Evolutionary conservation across 192 early-diverging fungal species (phyloP).

Genomic region (Gonapodya prolifera): DNA sequence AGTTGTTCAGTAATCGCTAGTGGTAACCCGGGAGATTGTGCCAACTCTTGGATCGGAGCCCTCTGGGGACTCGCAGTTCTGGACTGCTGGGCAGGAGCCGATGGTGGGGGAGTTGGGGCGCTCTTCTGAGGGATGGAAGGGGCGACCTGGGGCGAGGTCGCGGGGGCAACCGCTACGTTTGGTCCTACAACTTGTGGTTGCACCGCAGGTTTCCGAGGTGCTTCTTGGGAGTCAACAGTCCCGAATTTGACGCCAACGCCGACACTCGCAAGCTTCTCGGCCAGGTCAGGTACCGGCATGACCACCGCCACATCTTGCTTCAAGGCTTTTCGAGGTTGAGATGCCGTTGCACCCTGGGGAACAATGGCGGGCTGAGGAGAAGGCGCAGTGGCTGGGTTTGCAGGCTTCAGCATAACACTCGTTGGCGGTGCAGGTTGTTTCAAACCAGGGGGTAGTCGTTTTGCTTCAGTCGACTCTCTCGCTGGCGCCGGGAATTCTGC

Average conservation of each 20-base stretch:
- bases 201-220: neutral
- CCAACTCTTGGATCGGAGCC: neutral
- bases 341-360: neutral
- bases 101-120: neutral
- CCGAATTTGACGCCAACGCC: neutral
- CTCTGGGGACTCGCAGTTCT: neutral
- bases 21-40: too few species aligned
- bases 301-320: neutral
- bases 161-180: neutral
- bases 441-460: neutral
- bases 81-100: neutral
- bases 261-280: neutral
- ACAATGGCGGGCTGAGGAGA: neutral
- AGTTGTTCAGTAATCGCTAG: too few species aligned
- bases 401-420: neutral
- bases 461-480: neutral
- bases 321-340: neutral
- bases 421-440: neutral
- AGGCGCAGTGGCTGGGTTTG: neutral
- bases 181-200: neutral
- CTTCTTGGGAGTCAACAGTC: neutral
- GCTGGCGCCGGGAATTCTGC: too few species aligned
- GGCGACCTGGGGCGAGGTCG: neutral
- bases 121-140: neutral
- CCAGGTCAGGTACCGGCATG: neutral